Evolutionary conservation across 176 grass and related monocot genomes (phyloP).

Genomic region (Echinochloa phyllopogon): DNA sequence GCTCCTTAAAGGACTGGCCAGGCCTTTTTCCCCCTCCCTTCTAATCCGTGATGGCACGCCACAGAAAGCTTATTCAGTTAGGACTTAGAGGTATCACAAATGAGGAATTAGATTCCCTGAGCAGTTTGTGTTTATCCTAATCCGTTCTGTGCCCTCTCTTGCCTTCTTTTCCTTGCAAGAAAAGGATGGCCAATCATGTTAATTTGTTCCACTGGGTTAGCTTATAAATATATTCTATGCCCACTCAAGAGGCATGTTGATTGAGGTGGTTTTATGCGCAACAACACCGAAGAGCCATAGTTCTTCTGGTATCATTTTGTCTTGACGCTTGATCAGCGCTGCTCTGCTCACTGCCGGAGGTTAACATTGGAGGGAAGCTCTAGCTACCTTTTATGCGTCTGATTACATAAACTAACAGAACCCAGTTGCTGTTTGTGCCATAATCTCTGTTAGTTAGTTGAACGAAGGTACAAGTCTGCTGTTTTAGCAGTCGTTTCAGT

Average conservation of each 20-base stretch:
- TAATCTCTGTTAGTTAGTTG: slow-evolving; percentile 19
- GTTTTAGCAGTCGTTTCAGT: slow-evolving; percentile 17
- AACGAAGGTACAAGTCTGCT: slow-evolving; percentile 16
- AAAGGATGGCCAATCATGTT: slow-evolving; percentile 40
- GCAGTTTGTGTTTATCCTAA: slow-evolving; percentile 54
- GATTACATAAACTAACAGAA: neutral
- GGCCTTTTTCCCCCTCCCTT: neutral
- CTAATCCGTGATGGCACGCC: slow-evolving; percentile 23
- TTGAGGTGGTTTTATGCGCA: slow-evolving; percentile 45
- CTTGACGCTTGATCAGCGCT: neutral
- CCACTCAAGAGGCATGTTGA: slow-evolving; percentile 45
- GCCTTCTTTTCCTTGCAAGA: slow-evolving; percentile 36
- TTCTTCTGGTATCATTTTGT: neutral
- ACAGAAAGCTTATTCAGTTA: slow-evolving; percentile 38
- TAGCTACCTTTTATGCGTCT: slow-evolving; percentile 17
- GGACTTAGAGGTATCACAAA: slow-evolving; percentile 42
- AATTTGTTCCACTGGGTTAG: slow-evolving; percentile 48
- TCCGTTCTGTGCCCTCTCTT: slow-evolving; percentile 29
- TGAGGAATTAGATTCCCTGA: slow-evolving; percentile 55
- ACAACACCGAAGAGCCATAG: slow-evolving; percentile 33
- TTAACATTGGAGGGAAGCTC: slow-evolving; percentile 21
- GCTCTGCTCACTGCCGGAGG: slow-evolving; percentile 12
- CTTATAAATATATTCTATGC: slow-evolving; percentile 52
- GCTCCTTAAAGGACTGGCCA: slow-evolving; percentile 37
- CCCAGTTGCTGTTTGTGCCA: slow-evolving; percentile 23